Percentiles rank a stretch among this genome's conserved stretches.
These are phyloP conservation scores for Cystobasidium onofrii DNA, from an alignment of 768 basidiomycete genomes.

Conservation along the genomic window DNA sequence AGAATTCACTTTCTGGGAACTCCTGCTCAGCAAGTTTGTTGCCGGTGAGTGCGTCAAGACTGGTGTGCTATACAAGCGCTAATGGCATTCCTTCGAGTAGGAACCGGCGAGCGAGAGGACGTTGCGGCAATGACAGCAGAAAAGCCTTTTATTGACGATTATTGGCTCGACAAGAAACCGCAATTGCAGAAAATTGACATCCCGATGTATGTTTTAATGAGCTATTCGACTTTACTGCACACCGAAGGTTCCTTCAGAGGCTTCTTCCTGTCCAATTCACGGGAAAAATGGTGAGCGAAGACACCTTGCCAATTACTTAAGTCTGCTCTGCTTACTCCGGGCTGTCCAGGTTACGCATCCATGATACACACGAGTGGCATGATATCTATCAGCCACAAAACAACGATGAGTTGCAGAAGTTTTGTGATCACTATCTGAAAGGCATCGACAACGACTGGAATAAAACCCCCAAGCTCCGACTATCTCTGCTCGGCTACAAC, in stretches of 20 bases:
- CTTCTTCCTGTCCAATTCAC: neutral
- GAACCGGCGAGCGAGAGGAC: neutral
- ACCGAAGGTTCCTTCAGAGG: constrained; percentile 2
- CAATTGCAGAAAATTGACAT: neutral
- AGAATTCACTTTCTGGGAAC: neutral
- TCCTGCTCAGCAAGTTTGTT: neutral
- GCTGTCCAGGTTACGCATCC: neutral
- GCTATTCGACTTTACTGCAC: neutral
- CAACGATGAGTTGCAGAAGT: neutral
- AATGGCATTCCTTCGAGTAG: neutral
- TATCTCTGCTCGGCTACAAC: neutral
- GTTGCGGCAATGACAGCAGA: neutral
- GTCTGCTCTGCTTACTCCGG: neutral
- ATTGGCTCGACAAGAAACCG: neutral
- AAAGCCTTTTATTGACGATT: neutral
- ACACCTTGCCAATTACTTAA: neutral
- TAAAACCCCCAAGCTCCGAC: neutral
- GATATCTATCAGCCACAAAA: neutral
- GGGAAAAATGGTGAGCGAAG: neutral
- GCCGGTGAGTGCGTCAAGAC: too few relatives aligned
- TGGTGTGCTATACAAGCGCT: too few relatives aligned
- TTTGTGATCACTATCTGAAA: neutral
- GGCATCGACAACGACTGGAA: neutral
- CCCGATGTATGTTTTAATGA: neutral
- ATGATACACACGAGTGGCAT: constrained; percentile 1